Evolutionary conservation across 2,329 filamentous ascomycete genomes (phyloP), one percentile per base, ranked within the genome.

Genomic region (Lachnellula willkommii): DNA sequence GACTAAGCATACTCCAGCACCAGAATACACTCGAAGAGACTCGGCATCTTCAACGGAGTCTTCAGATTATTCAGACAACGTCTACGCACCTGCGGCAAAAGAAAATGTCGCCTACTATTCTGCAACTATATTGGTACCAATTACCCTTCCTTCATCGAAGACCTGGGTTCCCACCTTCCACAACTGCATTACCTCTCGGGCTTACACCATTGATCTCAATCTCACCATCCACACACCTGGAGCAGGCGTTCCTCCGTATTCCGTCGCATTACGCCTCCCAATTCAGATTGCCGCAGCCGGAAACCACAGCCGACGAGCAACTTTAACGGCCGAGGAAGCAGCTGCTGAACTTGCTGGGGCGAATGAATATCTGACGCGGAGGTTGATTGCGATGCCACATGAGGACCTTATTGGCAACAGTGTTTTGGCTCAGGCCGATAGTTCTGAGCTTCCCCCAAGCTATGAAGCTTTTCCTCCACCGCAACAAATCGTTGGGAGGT

Each of bases 81-180:
- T 26, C 8, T 22, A 60, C 32, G 32, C 50, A n/a, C 32, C 55
- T 7, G 35, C 46, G 14, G 42, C 53, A 12, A 50, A 55, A 46
- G 40, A 58, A 5, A 45, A 45, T 22, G 53, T 54, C 22, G 36
- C 51, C 9, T 65, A 65, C 70, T 89, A 86, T 70, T 84, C 81
- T 2, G 77, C 84, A 6, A 75, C 75, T n/a, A 72, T 89, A 37
- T 67, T 86, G 2, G 79, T 88, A 2, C 86, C 86, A 0, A 73
- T 89, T 64, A 77, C 78, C 1, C 75, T 88, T 0, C 85, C 86
- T 1, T 65, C 67, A n/a, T 74, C 73, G 59, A 87, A 85, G 63
- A 73, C 77, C 26, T 87, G 87, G 67, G 72, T 87, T 20, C 87
- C 86, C 1, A 85, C 84, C 2, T 90, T 89, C 72, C 83, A 88